Conservation (phyloP, 2,329 filamentous ascomycete species). For the Ceratocystis cubensis region DNA sequence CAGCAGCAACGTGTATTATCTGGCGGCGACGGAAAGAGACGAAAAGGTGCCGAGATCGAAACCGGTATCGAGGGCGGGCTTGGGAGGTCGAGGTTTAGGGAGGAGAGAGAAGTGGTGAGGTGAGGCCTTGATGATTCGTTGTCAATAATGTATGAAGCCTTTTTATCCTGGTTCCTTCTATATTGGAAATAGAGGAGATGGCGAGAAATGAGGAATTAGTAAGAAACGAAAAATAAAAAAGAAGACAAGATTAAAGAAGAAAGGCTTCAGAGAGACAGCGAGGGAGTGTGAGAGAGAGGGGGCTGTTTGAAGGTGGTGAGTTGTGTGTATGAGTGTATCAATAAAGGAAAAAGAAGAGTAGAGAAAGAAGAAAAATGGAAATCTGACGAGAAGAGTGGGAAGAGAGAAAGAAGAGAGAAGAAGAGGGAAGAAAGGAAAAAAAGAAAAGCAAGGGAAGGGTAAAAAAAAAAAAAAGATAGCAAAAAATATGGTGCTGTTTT, state of each 20-base stretch:
- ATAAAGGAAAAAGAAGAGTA: slow-evolving; percentile 21
- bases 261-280: slow-evolving; percentile 6
- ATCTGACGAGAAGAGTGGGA: slow-evolving; percentile 22
- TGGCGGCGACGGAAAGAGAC: slow-evolving; percentile 2
- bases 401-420: slow-evolving; percentile 7
- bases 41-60: slow-evolving; percentile 25
- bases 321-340: slow-evolving; percentile 11
- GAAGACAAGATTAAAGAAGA: slow-evolving; percentile 8
- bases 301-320: neutral
- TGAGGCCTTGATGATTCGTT: neutral
- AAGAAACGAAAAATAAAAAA: neutral
- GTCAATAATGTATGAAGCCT: slow-evolving; percentile 11
- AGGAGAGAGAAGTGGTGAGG: neutral
- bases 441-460: slow-evolving; percentile 4
- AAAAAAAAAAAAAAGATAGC: slow-evolving; percentile 11
- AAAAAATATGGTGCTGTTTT: slow-evolving; percentile 20
- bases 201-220: slow-evolving; percentile 7
- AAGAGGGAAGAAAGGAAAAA: slow-evolving; percentile 5
- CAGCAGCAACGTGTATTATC: slow-evolving; percentile 6
- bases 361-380: slow-evolving; percentile 21
- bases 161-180: slow-evolving; percentile 21
- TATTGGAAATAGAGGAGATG: slow-evolving; percentile 9
- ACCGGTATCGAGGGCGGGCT: slow-evolving; percentile 22
- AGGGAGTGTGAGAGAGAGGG: slow-evolving; percentile 9
- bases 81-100: neutral